Evolutionary conservation across 352 stramenopile genomes (phyloP).

Genomic region (Peronospora destructor): DNA sequence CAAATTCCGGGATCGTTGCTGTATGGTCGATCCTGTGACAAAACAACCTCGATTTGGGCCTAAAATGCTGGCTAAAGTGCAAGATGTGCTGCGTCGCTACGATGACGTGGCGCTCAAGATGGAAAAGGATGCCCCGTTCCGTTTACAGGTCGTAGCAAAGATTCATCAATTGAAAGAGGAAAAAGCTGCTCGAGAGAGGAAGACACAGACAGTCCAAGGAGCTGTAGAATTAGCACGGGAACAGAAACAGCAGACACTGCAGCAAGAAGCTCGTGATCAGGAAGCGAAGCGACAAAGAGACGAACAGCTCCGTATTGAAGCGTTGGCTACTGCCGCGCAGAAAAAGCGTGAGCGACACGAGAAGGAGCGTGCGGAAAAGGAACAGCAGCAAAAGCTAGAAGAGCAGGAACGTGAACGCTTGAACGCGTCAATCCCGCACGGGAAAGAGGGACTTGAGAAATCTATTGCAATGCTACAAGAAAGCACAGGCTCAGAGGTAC

Average conservation of each 20-base stretch:
- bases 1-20: conserved; percentile 44
- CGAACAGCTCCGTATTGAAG: conserved; percentile 31
- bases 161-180: conserved; percentile 15
- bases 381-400: conserved; percentile 25
- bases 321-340: conserved; percentile 48
- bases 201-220: conserved; percentile 11
- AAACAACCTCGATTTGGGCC: conserved; percentile 64
- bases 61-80: conserved; percentile 66
- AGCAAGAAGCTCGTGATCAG: conserved; percentile 12
- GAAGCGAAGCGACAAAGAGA: conserved; percentile 15
- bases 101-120: conserved; percentile 36
- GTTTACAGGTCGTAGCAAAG: conserved; percentile 17
- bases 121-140: conserved; percentile 23
- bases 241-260: conserved; percentile 18
- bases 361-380: conserved; percentile 31
- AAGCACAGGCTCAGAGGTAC: conserved; percentile 33
- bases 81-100: conserved; percentile 45
- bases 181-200: conserved; percentile 7
- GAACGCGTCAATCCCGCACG: conserved; percentile 32
- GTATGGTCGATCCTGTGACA: conserved; percentile 65
- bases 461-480: conserved; percentile 40
- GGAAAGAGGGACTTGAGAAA: conserved; percentile 35
- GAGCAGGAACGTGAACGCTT: conserved; percentile 24
- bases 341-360: conserved; percentile 46
- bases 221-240: conserved; percentile 13